These are phyloP conservation scores for Penicillium daleae DNA, from an alignment of 495 filamentous ascomycete species.

Conservation along the genomic window DNA sequence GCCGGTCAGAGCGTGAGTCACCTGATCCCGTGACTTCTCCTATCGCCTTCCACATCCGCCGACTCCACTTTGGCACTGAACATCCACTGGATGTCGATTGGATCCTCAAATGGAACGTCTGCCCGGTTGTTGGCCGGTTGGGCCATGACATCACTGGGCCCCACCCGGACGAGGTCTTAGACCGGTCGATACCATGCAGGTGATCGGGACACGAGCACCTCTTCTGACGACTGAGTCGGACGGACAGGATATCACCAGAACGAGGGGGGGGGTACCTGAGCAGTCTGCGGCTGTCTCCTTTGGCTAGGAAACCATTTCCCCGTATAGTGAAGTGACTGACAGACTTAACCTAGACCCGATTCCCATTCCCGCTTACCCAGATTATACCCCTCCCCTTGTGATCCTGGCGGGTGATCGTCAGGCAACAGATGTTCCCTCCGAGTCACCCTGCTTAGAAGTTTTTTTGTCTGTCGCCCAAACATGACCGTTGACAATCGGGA, in stretches of 20 bases:
- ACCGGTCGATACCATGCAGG: constrained; percentile 37
- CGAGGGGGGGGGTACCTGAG: constrained; percentile 17
- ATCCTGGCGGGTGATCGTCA: constrained; percentile 37
- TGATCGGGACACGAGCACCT: constrained; percentile 16
- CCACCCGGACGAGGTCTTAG: constrained; percentile 31
- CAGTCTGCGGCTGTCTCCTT: neutral
- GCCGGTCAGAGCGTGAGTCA: constrained; percentile 8
- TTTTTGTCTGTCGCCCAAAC: neutral
- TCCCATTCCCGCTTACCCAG: neutral
- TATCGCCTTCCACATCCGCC: constrained; percentile 16
- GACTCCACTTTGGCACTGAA: neutral
- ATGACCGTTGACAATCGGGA: neutral
- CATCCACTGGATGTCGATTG: neutral
- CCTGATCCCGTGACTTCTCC: constrained; percentile 25
- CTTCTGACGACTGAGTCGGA: no score
- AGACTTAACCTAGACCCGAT: neutral
- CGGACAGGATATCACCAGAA: neutral
- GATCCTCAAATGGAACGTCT: neutral
- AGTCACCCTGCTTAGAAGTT: neutral
- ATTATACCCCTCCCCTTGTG: constrained; percentile 18
- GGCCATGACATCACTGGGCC: constrained; percentile 32
- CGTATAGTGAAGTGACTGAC: neutral
- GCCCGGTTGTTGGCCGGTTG: constrained; percentile 16
- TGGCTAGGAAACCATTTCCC: constrained; percentile 26
- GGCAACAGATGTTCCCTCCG: constrained; percentile 25